A percentile compares a stretch with the other conserved stretches of the same genome.
phyloP scores from a whole-genome alignment of 805 yeast genomes.

The Metschnikowia kunwiensis region DNA sequence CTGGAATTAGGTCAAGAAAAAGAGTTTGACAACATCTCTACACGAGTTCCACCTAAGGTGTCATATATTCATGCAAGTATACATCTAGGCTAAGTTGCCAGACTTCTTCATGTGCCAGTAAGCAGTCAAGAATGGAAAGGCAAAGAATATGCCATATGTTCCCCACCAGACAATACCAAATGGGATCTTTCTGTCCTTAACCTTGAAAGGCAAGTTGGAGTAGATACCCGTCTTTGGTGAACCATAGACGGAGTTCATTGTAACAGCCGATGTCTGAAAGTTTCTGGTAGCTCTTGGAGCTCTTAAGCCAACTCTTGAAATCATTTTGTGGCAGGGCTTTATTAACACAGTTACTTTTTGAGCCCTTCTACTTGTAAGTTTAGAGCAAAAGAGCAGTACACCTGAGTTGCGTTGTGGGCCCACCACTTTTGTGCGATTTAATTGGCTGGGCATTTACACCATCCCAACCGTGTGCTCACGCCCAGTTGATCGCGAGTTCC shows the following conservation, averaged over 20 bases:
- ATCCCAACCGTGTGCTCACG: no score
- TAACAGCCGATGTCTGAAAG: slow-evolving; percentile 47
- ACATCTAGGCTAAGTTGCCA: slow-evolving; percentile 44
- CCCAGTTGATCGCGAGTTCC: no score
- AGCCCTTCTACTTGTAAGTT: neutral
- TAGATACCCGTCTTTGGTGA: slow-evolving; percentile 63
- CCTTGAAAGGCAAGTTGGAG: slow-evolving; percentile 91
- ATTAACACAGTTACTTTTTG: no score
- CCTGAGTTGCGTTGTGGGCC: slow-evolving; percentile 1
- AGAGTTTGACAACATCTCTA: neutral
- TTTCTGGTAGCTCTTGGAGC: slow-evolving; percentile 26
- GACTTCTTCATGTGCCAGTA: slow-evolving; percentile 86
- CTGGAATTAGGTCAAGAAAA: no score
- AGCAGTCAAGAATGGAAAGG: slow-evolving; percentile 71
- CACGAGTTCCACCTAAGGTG: neutral
- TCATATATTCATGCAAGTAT: neutral
- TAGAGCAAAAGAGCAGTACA: slow-evolving; percentile 7
- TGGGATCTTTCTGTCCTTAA: slow-evolving; percentile 90
- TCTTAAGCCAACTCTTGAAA: slow-evolving; percentile 24
- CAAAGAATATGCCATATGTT: slow-evolving; percentile 43
- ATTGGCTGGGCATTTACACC: no score
- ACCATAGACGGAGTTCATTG: slow-evolving; percentile 35
- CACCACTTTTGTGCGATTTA: slow-evolving; percentile 10
- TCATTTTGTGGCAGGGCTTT: slow-evolving; percentile 24
- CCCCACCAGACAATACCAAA: slow-evolving; percentile 80